A percentile compares a stretch with the other conserved stretches of the same genome.
Conservation (phyloP, 2,329 filamentous ascomycete species). For the Colletotrichum cuscutae region DNA sequence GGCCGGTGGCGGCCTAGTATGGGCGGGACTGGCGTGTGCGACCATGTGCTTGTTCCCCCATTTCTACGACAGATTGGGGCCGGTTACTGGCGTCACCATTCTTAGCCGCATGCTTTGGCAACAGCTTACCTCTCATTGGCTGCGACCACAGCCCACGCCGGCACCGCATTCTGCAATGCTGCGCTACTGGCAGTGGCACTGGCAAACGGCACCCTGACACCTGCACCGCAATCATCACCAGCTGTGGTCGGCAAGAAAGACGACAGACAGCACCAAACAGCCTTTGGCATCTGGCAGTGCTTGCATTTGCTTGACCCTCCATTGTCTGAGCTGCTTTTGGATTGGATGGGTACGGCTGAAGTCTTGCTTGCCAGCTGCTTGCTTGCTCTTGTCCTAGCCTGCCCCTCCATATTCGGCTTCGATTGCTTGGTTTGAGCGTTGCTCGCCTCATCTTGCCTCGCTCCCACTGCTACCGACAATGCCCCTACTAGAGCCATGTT, state of each 20-base stretch:
- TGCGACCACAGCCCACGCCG: conserved; percentile 11
- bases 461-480: conserved; percentile 1
- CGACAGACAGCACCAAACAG: not conserved
- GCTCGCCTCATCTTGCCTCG: not conserved
- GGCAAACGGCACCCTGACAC: too few relatives aligned
- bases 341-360: conserved; percentile 15
- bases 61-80: conserved; percentile 19
- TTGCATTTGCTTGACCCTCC: not conserved
- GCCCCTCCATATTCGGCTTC: not conserved
- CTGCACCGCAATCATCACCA: conserved; percentile 17
- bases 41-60: conserved; percentile 24
- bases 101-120: conserved; percentile 25
- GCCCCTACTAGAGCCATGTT: conserved; percentile 5
- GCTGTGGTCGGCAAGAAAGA: conserved; percentile 15
- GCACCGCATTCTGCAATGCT: conserved; percentile 23
- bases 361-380: not conserved
- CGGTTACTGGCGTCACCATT: conserved; percentile 17
- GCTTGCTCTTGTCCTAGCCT: not conserved
- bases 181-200: not conserved
- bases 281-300: not conserved
- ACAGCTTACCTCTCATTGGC: conserved; percentile 29
- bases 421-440: conserved; percentile 3
- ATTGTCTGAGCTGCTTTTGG: conserved; percentile 10
- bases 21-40: conserved; percentile 8
- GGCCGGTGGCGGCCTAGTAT: conserved; percentile 30